Evolutionary conservation across 139 green algal genomes (phyloP), one percentile per base, ranked within the genome.

Genomic region (Tetradesmus lagerheimii): DNA sequence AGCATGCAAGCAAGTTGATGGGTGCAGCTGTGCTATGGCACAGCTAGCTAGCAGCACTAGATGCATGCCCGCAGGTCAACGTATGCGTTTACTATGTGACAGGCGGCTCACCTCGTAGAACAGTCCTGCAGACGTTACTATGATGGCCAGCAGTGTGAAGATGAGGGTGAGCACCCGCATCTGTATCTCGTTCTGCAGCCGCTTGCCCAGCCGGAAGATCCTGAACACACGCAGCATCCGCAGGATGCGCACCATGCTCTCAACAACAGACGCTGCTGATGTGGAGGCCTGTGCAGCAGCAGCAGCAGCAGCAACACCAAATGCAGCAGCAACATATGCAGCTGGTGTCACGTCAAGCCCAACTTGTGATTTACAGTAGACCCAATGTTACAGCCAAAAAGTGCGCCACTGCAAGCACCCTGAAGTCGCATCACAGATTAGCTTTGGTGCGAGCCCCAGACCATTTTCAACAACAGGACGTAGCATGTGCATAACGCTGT

Each of bases 71-170:
- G 20, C 50, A 20, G 50, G 12, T 71, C 8, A 11, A 71, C 4
- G 57, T n/a, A 31, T 14, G 1, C 1, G 47, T 4, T 31, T 43
- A 16, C 2, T 38, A 29, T 1, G 8, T 80, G 74, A 27, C 34
- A 5, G 23, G 9, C 4, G 9, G n/a, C 74, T 23, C 74, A 80
- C 34, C 39, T 90, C 86, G 37, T 90, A 90, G 74, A 90, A 90
- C 11, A 90, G 43, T 16, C 86, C 86, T 35, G 86, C 86, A 39
- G 74, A 39, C 57, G 74, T 77, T 1, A 90, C 43, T 4, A 90
- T 83, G 86, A 90, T 85, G 16, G 74, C 75, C 45, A 90, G 74
- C 74, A 90, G 86, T 76, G 86, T 90, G 86, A 90, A 85, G 43
- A 90, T 27, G 4, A 90, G 86, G 0, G 86, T 91, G 15, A 91